phyloP scores from a whole-genome alignment of 805 yeast species.

The Wickerhamiella sorbophila region DNA sequence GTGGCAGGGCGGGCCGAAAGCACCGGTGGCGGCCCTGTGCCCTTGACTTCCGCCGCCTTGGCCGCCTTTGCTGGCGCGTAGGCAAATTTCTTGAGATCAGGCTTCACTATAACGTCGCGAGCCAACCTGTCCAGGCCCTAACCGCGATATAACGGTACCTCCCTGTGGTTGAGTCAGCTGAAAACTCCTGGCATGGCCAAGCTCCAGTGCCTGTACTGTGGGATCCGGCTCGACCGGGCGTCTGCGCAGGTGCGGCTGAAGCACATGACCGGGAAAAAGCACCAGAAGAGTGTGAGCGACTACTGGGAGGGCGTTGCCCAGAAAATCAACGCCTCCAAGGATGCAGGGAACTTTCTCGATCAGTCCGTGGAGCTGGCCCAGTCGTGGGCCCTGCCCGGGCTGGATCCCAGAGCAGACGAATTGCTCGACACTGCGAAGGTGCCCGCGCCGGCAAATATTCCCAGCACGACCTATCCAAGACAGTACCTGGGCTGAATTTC shows the following conservation, averaged over 20 bases:
- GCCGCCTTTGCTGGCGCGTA: background rate
- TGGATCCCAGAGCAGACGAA: background rate
- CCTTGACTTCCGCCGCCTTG: background rate
- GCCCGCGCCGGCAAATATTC: slow-evolving; percentile 2
- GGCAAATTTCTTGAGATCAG: background rate
- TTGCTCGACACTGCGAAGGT: background rate
- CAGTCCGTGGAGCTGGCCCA: background rate
- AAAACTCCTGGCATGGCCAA: too few species aligned
- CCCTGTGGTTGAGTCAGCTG: too few species aligned
- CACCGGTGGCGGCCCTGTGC: background rate
- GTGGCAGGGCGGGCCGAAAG: too few species aligned
- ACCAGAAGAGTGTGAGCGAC: background rate
- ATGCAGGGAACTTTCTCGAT: background rate
- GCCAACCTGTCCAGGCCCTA: too few species aligned
- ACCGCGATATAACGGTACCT: too few species aligned
- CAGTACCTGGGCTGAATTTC: background rate
- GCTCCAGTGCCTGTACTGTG: background rate
- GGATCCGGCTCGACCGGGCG: background rate
- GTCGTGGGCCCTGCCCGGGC: background rate
- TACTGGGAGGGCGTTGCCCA: slow-evolving; percentile 1
- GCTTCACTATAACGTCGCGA: too few species aligned
- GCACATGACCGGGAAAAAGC: slow-evolving; percentile 1
- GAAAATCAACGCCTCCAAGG: background rate
- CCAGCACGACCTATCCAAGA: background rate
- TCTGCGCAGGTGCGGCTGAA: slow-evolving; percentile 1